phyloP scores from a whole-genome alignment of 2,329 filamentous ascomycete genomes.

The Cladophialophora chaetospira region DNA sequence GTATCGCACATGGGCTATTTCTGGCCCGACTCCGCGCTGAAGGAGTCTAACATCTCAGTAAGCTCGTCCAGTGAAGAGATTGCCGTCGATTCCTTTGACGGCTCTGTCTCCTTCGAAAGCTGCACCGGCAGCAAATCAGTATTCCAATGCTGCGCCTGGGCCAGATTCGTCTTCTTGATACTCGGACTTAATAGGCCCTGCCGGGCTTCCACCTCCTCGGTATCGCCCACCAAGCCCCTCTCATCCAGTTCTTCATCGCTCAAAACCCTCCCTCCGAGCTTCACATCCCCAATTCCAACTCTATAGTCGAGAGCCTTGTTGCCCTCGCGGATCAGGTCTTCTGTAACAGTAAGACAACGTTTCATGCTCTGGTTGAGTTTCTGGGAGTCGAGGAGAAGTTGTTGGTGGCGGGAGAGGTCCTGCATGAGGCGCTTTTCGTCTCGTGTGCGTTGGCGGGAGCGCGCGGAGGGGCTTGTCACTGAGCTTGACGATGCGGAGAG shows the following conservation, averaged over 20 bases:
- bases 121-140: neutral
- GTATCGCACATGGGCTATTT: neutral
- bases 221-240: conserved; percentile 15
- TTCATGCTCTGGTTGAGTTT: conserved; percentile 95
- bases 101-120: neutral
- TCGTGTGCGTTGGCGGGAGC: conserved; percentile 60
- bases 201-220: conserved; percentile 16
- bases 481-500: conserved; percentile 36
- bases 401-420: conserved; percentile 85
- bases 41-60: conserved; percentile 8
- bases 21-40: conserved; percentile 1
- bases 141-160: conserved; percentile 22
- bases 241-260: conserved; percentile 62
- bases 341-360: conserved; percentile 84
- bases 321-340: conserved; percentile 85
- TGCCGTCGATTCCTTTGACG: neutral
- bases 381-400: conserved; percentile 84
- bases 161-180: conserved; percentile 22
- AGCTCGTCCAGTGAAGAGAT: conserved; percentile 13
- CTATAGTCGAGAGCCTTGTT: conserved; percentile 83
- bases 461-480: conserved; percentile 42
- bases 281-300: conserved; percentile 75
- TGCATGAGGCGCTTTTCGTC: conserved; percentile 83
- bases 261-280: conserved; percentile 78
- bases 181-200: conserved; percentile 31